phyloP scores from a whole-genome alignment of 805 yeast genomes.

The Naumovozyma castellii region DNA sequence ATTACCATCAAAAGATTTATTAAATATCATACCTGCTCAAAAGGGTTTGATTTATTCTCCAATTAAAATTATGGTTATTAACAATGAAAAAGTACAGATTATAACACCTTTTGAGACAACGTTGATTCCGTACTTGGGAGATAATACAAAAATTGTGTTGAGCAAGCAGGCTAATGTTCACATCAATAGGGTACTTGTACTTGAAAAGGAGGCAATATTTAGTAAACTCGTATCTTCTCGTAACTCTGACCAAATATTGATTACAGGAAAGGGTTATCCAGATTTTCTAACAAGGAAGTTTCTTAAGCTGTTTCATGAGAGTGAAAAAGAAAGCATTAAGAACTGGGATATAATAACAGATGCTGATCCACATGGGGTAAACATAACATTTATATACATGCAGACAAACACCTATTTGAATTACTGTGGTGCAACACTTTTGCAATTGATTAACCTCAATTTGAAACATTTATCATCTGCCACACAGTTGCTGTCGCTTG shows the following conservation, averaged over 20 bases:
- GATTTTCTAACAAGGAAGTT: constrained; percentile 46
- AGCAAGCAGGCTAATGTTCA: not conserved
- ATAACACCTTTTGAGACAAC: constrained; percentile 10
- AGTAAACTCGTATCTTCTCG: constrained; percentile 21
- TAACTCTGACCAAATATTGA: constrained; percentile 25
- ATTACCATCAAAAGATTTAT: constrained; percentile 25
- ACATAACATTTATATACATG: constrained; percentile 43
- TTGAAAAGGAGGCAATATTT: constrained; percentile 49
- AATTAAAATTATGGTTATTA: not conserved
- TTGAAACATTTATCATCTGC: not conserved
- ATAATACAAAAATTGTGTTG: constrained; percentile 7
- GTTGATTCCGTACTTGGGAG: constrained; percentile 36
- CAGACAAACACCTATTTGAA: constrained; percentile 1
- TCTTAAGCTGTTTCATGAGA: constrained; percentile 22
- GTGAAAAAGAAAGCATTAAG: constrained; percentile 13
- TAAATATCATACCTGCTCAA: constrained; percentile 49
- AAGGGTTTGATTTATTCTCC: constrained; percentile 44
- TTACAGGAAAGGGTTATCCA: constrained; percentile 68
- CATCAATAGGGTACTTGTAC: constrained; percentile 27
- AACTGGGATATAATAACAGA: constrained; percentile 45
- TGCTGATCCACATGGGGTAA: constrained; percentile 58
- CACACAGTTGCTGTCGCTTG: constrained; percentile 17
- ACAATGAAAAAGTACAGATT: not conserved
- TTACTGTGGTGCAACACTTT: constrained; percentile 18
- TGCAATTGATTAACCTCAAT: constrained; percentile 9